phyloP scores from a whole-genome alignment of 164 flowering plant genomes.

The Cinnamomum micranthum region DNA sequence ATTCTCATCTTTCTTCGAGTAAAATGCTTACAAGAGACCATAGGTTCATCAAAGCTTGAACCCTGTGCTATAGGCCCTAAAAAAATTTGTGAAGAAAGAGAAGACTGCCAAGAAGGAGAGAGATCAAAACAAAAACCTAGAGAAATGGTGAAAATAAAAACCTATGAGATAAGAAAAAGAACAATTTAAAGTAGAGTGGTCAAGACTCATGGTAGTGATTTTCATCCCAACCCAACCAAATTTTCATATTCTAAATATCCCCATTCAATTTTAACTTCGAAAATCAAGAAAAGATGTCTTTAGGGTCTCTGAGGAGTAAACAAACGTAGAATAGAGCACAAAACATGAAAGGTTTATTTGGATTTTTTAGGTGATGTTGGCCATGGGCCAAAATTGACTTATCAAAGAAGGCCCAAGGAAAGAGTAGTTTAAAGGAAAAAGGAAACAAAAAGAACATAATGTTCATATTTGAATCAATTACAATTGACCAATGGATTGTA shows the following conservation, averaged over 20 bases:
- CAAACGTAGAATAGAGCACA: not conserved
- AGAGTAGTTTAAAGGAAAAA: too few relatives aligned
- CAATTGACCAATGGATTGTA: too few relatives aligned
- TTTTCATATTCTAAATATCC: too few relatives aligned
- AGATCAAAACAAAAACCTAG: too few relatives aligned
- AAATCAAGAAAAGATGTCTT: not conserved
- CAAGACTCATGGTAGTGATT: not conserved
- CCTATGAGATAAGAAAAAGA: too few relatives aligned
- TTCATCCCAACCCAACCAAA: not conserved
- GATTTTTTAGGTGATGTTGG: not conserved
- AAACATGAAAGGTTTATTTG: not conserved
- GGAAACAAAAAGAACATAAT: too few relatives aligned
- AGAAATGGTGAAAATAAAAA: too few relatives aligned
- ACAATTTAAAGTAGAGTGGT: too few relatives aligned
- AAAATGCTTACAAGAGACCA: not conserved
- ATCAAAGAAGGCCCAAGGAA: not conserved
- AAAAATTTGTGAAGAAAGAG: not conserved
- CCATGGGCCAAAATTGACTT: not conserved
- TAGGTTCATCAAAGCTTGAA: not conserved
- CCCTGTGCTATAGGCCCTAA: not conserved
- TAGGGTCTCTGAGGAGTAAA: not conserved
- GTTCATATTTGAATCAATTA: not conserved
- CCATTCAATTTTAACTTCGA: not conserved
- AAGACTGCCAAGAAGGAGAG: not conserved
- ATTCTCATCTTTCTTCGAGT: too few relatives aligned